phyloP scores from a whole-genome alignment of 2,329 filamentous ascomycete genomes.

The Fusarium subglutinans region DNA sequence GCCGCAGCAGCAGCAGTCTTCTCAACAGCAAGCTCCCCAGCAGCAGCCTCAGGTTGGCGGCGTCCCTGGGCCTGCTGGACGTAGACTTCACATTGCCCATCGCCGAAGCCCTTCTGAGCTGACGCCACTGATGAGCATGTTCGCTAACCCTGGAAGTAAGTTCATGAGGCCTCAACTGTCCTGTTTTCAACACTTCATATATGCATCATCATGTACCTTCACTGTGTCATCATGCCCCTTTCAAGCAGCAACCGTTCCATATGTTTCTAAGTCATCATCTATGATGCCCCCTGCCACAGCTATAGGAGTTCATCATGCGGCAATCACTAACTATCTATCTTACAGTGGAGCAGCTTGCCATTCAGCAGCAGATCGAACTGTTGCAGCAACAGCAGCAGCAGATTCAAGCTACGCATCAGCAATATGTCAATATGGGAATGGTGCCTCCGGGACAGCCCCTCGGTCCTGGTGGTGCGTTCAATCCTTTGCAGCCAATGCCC shows the following conservation, averaged over 20 bases:
- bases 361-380: slow-evolving; percentile 97
- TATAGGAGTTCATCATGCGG: background rate
- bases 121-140: slow-evolving; percentile 97
- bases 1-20: slow-evolving; percentile 64
- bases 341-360: slow-evolving; percentile 94
- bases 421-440: slow-evolving; percentile 98
- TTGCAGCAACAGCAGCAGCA: slow-evolving; percentile 98
- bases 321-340: slow-evolving; percentile 34
- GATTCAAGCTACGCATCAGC: slow-evolving; percentile 94
- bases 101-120: slow-evolving; percentile 96
- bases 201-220: background rate
- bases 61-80: slow-evolving; percentile 79
- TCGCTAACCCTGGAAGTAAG: slow-evolving; percentile 71
- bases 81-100: slow-evolving; percentile 96
- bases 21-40: slow-evolving; percentile 63
- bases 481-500: slow-evolving; percentile 81
- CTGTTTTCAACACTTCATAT: background rate
- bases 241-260: background rate
- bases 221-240: background rate
- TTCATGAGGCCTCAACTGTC: slow-evolving; percentile 39
- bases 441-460: slow-evolving; percentile 84
- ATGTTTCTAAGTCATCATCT: background rate
- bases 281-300: background rate
- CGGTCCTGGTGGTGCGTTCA: slow-evolving; percentile 75
- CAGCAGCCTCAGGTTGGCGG: slow-evolving; percentile 63